Evolutionary conservation across 495 filamentous ascomycete species (phyloP).

Genomic region (Talaromyces wortmannii): DNA sequence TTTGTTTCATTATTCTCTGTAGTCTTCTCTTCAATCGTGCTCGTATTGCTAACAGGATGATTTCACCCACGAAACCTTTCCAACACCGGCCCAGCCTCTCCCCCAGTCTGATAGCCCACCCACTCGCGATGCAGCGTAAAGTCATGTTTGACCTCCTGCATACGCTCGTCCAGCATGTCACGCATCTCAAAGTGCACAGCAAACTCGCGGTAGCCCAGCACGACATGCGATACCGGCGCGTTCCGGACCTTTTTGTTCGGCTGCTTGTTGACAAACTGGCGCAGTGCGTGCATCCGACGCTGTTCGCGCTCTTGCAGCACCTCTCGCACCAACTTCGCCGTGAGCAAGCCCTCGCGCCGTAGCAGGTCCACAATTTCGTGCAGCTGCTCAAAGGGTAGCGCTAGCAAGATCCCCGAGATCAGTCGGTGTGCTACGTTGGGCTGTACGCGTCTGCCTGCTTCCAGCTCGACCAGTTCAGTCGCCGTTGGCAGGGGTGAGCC

Average conservation of each 20-base stretch:
- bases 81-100: neutral
- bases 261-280: neutral
- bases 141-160: neutral
- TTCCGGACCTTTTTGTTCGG: neutral
- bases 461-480: constrained; percentile 8
- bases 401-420: constrained; percentile 18
- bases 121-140: constrained; percentile 2
- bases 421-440: constrained; percentile 9
- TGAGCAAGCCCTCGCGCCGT: constrained; percentile 5
- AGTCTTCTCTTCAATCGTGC: too few relatives aligned
- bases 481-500: constrained; percentile 5
- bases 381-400: constrained; percentile 14
- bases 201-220: constrained; percentile 1
- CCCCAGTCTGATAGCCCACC: neutral
- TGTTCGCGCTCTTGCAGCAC: constrained; percentile 20
- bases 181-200: neutral
- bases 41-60: neutral
- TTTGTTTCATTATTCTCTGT: too few relatives aligned
- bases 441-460: constrained; percentile 12
- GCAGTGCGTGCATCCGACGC: constrained; percentile 19
- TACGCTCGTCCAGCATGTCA: neutral
- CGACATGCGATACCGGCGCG: neutral
- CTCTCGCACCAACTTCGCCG: constrained; percentile 5
- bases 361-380: constrained; percentile 9
- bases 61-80: neutral